Percentiles rank a stretch among this genome's conserved stretches.
Conservation (phyloP, 352 stramenopile species). For the Phytopythium montanum region DNA sequence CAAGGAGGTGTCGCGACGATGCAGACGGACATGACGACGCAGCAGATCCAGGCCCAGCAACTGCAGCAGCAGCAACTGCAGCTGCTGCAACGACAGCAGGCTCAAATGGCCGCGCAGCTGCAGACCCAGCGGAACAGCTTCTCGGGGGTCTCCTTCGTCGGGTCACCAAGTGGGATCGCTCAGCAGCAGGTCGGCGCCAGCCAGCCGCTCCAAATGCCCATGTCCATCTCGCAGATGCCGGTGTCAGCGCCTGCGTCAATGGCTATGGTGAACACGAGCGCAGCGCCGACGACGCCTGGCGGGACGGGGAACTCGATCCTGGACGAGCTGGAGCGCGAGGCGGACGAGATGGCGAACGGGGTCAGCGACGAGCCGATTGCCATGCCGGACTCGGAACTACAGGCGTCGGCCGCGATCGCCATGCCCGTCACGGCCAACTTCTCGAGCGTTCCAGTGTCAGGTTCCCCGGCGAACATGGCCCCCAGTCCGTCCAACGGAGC, state of each 20-base stretch:
- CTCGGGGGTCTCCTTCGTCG: slow-evolving; percentile 55
- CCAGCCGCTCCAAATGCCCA: slow-evolving; percentile 59
- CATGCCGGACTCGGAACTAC: slow-evolving; percentile 80
- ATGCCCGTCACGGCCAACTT: slow-evolving; percentile 8
- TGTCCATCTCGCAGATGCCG: slow-evolving; percentile 37
- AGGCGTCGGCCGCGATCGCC: slow-evolving; percentile 20
- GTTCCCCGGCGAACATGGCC: slow-evolving; percentile 19
- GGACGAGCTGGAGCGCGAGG: slow-evolving; percentile 81
- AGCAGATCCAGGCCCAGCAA: slow-evolving; percentile 47
- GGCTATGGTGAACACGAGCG: slow-evolving; percentile 13
- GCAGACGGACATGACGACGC: slow-evolving; percentile 19
- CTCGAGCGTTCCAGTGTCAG: slow-evolving; percentile 26
- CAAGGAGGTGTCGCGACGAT: slow-evolving; percentile 16
- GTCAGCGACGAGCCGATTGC: slow-evolving; percentile 76
- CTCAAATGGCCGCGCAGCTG: slow-evolving; percentile 71
- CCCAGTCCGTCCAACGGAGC: slow-evolving; percentile 15
- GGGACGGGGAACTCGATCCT: slow-evolving; percentile 62
- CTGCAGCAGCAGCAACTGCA: slow-evolving; percentile 59
- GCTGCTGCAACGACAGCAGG: slow-evolving; percentile 59
- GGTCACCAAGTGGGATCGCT: slow-evolving; percentile 23
- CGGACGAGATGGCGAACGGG: slow-evolving; percentile 84
- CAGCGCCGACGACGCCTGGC: slow-evolving; percentile 10
- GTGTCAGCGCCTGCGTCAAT: slow-evolving; percentile 20
- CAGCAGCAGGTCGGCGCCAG: slow-evolving; percentile 26
- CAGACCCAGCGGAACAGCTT: slow-evolving; percentile 68